Conservation (phyloP, 169 alveolate species). For the Plasmodium berghei region DNA sequence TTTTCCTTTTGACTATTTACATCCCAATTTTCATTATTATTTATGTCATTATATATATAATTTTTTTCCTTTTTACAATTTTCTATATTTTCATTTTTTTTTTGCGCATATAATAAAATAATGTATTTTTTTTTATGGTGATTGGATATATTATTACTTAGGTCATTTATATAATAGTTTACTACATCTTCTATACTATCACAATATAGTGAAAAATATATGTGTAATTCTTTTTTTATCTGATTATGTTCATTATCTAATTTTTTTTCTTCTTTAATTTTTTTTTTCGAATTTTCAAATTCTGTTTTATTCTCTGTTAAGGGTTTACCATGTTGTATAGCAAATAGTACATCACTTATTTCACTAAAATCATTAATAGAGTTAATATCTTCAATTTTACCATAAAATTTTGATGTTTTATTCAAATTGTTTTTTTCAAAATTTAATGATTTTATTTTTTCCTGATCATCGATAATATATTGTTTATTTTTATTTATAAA, state of each 20-base stretch:
- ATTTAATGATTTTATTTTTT: not conserved
- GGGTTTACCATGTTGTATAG: slow-evolving; percentile 8
- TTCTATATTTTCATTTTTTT: not conserved
- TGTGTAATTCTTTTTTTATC: slow-evolving; percentile 3
- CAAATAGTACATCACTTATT: slow-evolving; percentile 10
- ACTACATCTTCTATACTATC: slow-evolving; percentile 24
- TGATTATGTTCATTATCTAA: not conserved
- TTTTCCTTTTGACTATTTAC: not conserved
- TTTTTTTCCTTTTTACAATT: not conserved
- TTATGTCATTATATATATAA: not conserved
- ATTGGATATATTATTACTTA: slow-evolving; percentile 4
- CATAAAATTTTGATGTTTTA: not conserved
- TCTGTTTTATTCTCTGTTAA: not conserved
- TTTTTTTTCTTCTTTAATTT: not conserved
- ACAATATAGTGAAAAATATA: slow-evolving; percentile 26
- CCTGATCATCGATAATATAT: not conserved
- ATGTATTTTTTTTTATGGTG: slow-evolving; percentile 9
- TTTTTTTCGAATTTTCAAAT: not conserved
- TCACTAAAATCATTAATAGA: slow-evolving; percentile 34
- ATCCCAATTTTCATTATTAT: not conserved
- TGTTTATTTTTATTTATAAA: slow-evolving; percentile 7
- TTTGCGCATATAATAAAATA: slow-evolving; percentile 45
- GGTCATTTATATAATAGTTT: slow-evolving; percentile 28
- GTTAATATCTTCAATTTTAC: not conserved
- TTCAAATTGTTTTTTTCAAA: not conserved